These are phyloP conservation scores for Nicotiana tomentosiformis DNA, from an alignment of 257 asterid species.

Conservation along the genomic window DNA sequence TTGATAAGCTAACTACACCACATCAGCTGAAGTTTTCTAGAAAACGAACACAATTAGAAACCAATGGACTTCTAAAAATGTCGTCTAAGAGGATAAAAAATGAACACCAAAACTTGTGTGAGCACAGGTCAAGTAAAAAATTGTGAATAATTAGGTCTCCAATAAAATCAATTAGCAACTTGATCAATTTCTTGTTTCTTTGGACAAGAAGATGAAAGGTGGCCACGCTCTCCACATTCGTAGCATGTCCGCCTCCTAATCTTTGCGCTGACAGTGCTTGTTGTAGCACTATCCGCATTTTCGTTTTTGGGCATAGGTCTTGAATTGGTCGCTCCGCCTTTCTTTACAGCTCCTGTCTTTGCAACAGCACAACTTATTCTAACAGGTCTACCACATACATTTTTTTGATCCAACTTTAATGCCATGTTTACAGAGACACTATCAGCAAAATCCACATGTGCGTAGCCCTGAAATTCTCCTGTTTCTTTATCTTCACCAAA, in stretches of 20 bases:
- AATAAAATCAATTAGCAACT: constrained; percentile 20
- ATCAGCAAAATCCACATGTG: constrained; percentile 78
- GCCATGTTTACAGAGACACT: constrained; percentile 50
- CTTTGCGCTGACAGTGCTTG: constrained; percentile 45
- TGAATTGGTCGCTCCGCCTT: constrained; percentile 25
- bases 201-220: constrained; percentile 74
- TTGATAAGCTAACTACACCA: background rate
- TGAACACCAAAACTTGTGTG: background rate
- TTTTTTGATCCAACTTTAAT: constrained; percentile 65
- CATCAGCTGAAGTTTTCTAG: background rate
- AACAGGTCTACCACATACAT: constrained; percentile 73
- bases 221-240: constrained; percentile 84
- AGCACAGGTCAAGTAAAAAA: background rate
- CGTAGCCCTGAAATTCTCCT: constrained; percentile 79
- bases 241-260: constrained; percentile 79
- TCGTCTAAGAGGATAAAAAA: background rate
- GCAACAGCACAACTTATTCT: constrained; percentile 74
- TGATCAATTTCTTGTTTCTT: constrained; percentile 42
- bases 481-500: constrained; percentile 89
- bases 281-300: constrained; percentile 15
- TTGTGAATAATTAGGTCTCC: background rate
- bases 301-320: constrained; percentile 13
- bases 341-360: constrained; percentile 41
- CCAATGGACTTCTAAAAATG: background rate
- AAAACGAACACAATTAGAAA: background rate